Evolutionary conservation across 2,329 filamentous ascomycete genomes (phyloP).

Genomic region (Aureobasidium sp.): DNA sequence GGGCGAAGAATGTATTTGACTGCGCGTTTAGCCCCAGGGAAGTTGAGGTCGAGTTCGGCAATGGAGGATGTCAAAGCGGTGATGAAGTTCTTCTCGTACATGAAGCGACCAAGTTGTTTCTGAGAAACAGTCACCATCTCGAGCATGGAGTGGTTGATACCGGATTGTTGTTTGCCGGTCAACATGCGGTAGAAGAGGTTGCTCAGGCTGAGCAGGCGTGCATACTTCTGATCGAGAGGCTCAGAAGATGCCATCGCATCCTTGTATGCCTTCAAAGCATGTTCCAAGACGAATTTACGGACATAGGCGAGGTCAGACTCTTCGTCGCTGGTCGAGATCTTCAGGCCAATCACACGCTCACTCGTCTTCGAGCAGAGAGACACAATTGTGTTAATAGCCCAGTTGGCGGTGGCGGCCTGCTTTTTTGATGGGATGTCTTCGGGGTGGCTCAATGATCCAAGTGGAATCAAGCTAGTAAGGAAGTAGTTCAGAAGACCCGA

Average conservation of each 20-base stretch:
- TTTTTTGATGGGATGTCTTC: slow-evolving; percentile 76
- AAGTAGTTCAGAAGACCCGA: slow-evolving; percentile 91
- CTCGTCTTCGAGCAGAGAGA: slow-evolving; percentile 81
- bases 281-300: slow-evolving; percentile 89
- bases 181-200: slow-evolving; percentile 93
- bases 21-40: slow-evolving; percentile 82
- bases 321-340: slow-evolving; percentile 47
- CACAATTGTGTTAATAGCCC: slow-evolving; percentile 78
- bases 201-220: slow-evolving; percentile 74
- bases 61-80: slow-evolving; percentile 82
- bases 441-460: slow-evolving; percentile 57
- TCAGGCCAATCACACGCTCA: slow-evolving; percentile 55
- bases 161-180: slow-evolving; percentile 62
- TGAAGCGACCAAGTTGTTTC: slow-evolving; percentile 79
- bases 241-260: slow-evolving; percentile 74
- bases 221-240: slow-evolving; percentile 74
- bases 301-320: slow-evolving; percentile 84
- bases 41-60: slow-evolving; percentile 90
- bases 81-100: slow-evolving; percentile 98
- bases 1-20: slow-evolving; percentile 95
- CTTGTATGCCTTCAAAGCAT: slow-evolving; percentile 83
- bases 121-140: slow-evolving; percentile 44
- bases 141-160: slow-evolving; percentile 20
- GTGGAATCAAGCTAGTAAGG: slow-evolving; percentile 65
- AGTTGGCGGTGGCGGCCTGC: slow-evolving; percentile 71